Percentiles rank a stretch among this genome's conserved stretches.
These are phyloP conservation scores for Fusarium keratoplasticum DNA, from an alignment of 2,329 filamentous ascomycete species.

Conservation along the genomic window DNA sequence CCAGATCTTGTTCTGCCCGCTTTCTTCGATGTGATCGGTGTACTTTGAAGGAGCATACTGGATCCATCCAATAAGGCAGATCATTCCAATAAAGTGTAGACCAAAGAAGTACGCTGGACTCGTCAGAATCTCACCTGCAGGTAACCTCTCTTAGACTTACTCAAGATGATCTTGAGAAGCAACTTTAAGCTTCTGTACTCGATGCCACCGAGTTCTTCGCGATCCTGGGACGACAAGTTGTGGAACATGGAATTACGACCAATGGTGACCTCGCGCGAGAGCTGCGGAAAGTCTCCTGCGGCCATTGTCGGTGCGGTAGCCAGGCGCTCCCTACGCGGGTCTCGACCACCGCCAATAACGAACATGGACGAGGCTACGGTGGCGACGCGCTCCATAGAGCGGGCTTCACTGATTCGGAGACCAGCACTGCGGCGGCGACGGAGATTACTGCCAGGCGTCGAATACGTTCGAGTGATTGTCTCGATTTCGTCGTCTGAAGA, in stretches of 20 bases:
- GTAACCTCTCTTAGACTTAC: slow-evolving; percentile 39
- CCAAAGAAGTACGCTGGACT: slow-evolving; percentile 57
- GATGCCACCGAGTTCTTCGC: slow-evolving; percentile 61
- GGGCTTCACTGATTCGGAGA: slow-evolving; percentile 44
- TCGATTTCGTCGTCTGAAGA: slow-evolving; percentile 36
- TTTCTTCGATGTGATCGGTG: slow-evolving; percentile 51
- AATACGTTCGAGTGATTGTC: slow-evolving; percentile 22
- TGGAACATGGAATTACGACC: slow-evolving; percentile 60
- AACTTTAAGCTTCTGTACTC: slow-evolving; percentile 64
- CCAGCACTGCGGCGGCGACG: slow-evolving; percentile 42
- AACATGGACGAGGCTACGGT: slow-evolving; percentile 54
- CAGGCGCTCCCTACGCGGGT: slow-evolving; percentile 24
- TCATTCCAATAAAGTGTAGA: slow-evolving; percentile 59
- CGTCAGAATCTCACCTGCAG: neutral
- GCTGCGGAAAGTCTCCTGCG: slow-evolving; percentile 48
- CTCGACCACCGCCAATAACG: slow-evolving; percentile 47
- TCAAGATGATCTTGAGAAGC: slow-evolving; percentile 58
- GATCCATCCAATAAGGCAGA: slow-evolving; percentile 62
- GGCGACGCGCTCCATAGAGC: slow-evolving; percentile 51
- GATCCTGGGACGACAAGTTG: slow-evolving; percentile 54
- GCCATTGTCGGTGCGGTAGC: slow-evolving; percentile 28
- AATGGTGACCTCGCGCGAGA: slow-evolving; percentile 57
- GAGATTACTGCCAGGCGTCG: slow-evolving; percentile 19
- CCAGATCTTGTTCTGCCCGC: slow-evolving; percentile 58
- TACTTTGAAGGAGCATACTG: slow-evolving; percentile 55